phyloP scores from a whole-genome alignment of 139 green algal genomes.

The Raphidocelis subcapitata region DNA sequence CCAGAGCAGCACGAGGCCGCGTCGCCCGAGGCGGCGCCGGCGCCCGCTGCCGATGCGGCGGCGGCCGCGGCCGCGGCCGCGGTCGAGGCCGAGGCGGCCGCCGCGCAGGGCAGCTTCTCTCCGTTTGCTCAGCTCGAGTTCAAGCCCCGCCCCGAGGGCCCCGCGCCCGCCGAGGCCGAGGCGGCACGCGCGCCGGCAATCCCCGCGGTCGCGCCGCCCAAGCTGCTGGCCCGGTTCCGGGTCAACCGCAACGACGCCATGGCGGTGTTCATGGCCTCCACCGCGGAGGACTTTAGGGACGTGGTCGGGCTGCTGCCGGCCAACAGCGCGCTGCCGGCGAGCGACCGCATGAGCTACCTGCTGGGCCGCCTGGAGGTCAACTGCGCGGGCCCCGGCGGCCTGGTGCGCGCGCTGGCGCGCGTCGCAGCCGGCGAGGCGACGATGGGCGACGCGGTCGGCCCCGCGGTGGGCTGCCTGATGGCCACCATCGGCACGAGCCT shows the following conservation, averaged over 20 bases:
- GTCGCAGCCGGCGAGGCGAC: conserved; percentile 38
- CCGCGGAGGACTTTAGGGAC: conserved; percentile 69
- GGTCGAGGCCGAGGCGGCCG: not conserved
- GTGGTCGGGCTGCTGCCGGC: conserved; percentile 60
- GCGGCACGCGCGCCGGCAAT: no score
- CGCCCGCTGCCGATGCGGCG: not conserved
- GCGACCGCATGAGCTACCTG: conserved; percentile 70
- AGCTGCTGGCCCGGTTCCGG: conserved; percentile 58
- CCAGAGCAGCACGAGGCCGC: not conserved
- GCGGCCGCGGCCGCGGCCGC: conserved; percentile 2
- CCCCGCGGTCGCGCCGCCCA: conserved; percentile 35
- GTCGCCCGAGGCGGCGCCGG: no score
- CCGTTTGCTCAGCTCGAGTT: no score
- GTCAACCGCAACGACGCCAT: conserved; percentile 46
- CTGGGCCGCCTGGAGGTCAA: conserved; percentile 50
- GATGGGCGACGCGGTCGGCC: conserved; percentile 58
- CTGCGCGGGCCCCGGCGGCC: conserved; percentile 16
- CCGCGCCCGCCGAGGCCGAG: no score
- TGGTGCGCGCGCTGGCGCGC: conserved; percentile 27
- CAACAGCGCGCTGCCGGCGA: conserved; percentile 63
- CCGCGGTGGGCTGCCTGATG: conserved; percentile 72
- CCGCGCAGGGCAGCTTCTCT: not conserved
- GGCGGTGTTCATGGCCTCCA: conserved; percentile 59
- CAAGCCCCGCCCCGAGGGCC: no score
- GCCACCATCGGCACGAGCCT: conserved; percentile 72